Conservation (phyloP, 768 basidiomycete genomes). For the Exidia glandulosa region DNA sequence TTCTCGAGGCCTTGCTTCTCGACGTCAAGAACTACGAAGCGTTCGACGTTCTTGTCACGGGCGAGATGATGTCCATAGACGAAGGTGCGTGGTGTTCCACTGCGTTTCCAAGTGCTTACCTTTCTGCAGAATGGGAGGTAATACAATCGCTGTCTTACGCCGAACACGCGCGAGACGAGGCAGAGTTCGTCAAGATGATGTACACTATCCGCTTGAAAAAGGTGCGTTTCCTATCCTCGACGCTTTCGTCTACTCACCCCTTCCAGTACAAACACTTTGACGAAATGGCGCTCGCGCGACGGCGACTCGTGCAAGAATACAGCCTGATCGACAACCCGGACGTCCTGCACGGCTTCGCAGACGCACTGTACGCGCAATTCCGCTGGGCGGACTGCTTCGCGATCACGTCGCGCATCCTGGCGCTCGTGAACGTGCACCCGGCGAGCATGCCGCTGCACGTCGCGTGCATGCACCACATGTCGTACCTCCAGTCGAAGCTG, state of each 20-base stretch:
- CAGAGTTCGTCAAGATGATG: constrained; percentile 83
- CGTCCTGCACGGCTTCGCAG: constrained; percentile 81
- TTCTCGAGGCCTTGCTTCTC: constrained; percentile 87
- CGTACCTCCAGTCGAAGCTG: constrained; percentile 81
- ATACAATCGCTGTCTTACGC: constrained; percentile 73
- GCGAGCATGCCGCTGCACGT: constrained; percentile 89
- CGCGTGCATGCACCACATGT: constrained; percentile 95
- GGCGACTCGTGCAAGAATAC: constrained; percentile 72
- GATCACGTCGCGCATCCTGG: constrained; percentile 63
- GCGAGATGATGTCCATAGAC: constrained; percentile 91
- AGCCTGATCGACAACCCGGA: constrained; percentile 86
- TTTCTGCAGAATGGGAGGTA: constrained; percentile 85
- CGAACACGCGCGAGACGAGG: constrained; percentile 78
- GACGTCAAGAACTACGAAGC: constrained; percentile 98
- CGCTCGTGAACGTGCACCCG: constrained; percentile 63
- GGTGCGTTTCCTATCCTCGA: constrained; percentile 14
- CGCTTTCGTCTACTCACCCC: background rate
- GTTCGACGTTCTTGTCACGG: constrained; percentile 79
- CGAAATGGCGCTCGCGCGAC: constrained; percentile 73
- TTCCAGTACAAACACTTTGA: constrained; percentile 57
- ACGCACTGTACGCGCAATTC: constrained; percentile 77
- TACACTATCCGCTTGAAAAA: constrained; percentile 89
- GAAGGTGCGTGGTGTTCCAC: constrained; percentile 52
- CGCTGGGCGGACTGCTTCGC: constrained; percentile 91
- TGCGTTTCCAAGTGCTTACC: background rate